phyloP scores from a whole-genome alignment of 331 rosid species.

The Malus hybrid region DNA sequence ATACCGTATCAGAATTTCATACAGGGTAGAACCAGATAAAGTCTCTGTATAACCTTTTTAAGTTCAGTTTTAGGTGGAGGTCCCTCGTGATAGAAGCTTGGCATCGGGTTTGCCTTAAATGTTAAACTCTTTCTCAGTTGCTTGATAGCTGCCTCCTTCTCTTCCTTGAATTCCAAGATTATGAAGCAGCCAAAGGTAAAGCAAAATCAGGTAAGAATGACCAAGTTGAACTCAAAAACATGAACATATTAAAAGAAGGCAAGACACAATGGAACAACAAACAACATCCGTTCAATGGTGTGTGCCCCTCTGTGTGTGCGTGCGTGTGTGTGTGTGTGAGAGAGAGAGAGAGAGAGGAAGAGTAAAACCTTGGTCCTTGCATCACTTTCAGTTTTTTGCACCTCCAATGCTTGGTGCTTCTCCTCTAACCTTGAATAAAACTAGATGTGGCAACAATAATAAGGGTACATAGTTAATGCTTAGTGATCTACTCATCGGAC shows the following conservation, averaged over 20 bases:
- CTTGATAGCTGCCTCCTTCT: slow-evolving; percentile 70
- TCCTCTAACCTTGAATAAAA: slow-evolving; percentile 81
- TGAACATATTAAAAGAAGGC: background rate
- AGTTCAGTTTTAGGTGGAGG: slow-evolving; percentile 94
- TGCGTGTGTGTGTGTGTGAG: background rate
- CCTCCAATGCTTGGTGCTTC: slow-evolving; percentile 83
- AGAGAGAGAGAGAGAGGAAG: background rate
- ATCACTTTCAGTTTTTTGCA: slow-evolving; percentile 83
- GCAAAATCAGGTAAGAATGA: background rate
- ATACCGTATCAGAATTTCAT: background rate
- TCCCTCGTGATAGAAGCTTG: slow-evolving; percentile 91
- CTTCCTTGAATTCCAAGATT: slow-evolving; percentile 60
- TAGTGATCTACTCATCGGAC: background rate
- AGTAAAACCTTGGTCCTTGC: slow-evolving; percentile 76
- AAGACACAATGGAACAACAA: slow-evolving; percentile 11
- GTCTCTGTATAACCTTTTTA: slow-evolving; percentile 57
- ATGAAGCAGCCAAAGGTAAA: slow-evolving; percentile 17
- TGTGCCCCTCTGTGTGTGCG: background rate
- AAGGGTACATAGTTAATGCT: background rate
- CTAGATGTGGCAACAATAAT: slow-evolving; percentile 27
- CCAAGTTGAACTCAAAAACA: background rate
- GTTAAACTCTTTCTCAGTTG: slow-evolving; percentile 83
- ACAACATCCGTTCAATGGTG: background rate
- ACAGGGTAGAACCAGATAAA: slow-evolving; percentile 15
- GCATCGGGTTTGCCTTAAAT: slow-evolving; percentile 98